These are phyloP conservation scores for Lecanicillium sp. DNA, from an alignment of 2,329 filamentous ascomycete genomes.

Conservation along the genomic window DNA sequence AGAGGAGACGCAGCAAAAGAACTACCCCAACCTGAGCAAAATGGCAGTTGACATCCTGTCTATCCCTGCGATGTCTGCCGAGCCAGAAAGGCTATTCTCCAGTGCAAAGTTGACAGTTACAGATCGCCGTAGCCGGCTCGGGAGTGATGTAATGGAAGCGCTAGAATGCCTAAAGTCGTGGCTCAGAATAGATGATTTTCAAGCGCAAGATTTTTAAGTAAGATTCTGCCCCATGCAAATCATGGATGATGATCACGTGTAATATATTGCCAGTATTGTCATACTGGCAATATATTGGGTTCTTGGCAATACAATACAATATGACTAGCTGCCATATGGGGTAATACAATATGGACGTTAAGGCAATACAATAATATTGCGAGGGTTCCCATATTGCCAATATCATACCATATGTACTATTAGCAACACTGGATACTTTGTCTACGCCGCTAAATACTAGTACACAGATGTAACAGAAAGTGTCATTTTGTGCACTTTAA, in stretches of 20 bases:
- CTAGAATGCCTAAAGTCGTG: conserved; percentile 14
- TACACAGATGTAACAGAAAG: too few species aligned
- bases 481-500: too few species aligned
- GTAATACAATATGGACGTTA: conserved; percentile 3
- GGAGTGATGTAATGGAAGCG: conserved; percentile 14
- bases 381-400: conserved; percentile 5
- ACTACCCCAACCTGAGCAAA: conserved; percentile 6
- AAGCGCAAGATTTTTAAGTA: not conserved
- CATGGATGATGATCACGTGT: conserved; percentile 5
- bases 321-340: not conserved
- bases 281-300: conserved; percentile 3
- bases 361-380: conserved; percentile 5
- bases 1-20: conserved; percentile 8
- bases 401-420: conserved; percentile 2
- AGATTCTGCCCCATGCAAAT: not conserved
- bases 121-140: conserved; percentile 12
- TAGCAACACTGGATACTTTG: conserved; percentile 8
- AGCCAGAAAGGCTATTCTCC: conserved; percentile 16
- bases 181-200: conserved; percentile 8
- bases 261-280: not conserved
- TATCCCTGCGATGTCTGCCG: conserved; percentile 12
- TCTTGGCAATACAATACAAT: conserved; percentile 11
- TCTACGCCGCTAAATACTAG: too few species aligned
- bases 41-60: conserved; percentile 11
- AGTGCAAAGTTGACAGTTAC: conserved; percentile 11